phyloP scores from a whole-genome alignment of 2,329 filamentous ascomycete genomes.

The Ophiobolus disseminans region DNA sequence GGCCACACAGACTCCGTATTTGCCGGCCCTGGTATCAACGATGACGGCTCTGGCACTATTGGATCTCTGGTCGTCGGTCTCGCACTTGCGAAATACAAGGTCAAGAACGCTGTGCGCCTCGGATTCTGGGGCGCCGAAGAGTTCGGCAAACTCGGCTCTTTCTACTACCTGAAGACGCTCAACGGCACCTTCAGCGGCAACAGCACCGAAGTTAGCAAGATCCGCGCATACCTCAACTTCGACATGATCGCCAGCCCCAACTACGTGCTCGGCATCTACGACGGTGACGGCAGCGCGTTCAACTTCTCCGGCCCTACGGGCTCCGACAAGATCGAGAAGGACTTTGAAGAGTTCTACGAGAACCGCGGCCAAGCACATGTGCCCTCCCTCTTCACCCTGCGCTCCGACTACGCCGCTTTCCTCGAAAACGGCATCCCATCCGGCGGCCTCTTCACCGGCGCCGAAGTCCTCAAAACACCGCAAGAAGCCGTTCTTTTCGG shows the following conservation, averaged over 20 bases:
- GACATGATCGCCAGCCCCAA: constrained; percentile 53
- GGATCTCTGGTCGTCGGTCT: constrained; percentile 49
- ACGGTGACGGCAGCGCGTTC: constrained; percentile 48
- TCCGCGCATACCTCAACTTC: constrained; percentile 53
- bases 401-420: constrained; percentile 53
- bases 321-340: constrained; percentile 44
- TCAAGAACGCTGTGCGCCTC: constrained; percentile 51
- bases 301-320: constrained; percentile 48
- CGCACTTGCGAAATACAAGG: constrained; percentile 48
- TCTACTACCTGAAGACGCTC: constrained; percentile 48
- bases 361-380: constrained; percentile 40
- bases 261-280: constrained; percentile 50
- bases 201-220: constrained; percentile 43
- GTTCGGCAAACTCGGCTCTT: constrained; percentile 49
- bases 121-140: constrained; percentile 53
- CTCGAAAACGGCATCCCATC: constrained; percentile 50
- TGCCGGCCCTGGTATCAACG: constrained; percentile 53
- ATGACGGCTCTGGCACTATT: constrained; percentile 51
- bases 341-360: constrained; percentile 48
- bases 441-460: constrained; percentile 51
- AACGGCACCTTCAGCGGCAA: constrained; percentile 41
- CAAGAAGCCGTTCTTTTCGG: constrained; percentile 48
- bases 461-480: constrained; percentile 49
- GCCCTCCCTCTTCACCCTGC: constrained; percentile 47
- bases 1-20: constrained; percentile 52